These are phyloP conservation scores for Lactuca saligna DNA, from an alignment of 129 eudicot genomes.

Conservation along the genomic window DNA sequence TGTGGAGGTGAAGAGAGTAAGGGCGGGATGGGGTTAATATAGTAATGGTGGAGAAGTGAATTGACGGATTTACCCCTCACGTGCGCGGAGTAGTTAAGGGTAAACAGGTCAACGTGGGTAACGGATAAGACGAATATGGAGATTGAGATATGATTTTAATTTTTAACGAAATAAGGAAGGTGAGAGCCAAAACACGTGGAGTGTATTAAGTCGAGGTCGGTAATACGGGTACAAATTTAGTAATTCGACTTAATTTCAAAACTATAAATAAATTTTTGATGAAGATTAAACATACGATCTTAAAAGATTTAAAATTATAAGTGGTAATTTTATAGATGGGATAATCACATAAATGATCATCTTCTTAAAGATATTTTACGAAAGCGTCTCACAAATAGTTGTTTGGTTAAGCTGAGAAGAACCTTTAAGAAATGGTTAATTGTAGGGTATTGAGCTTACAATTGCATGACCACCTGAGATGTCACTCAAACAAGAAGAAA, in stretches of 20 bases:
- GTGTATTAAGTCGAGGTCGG: neutral
- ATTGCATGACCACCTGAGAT: no score
- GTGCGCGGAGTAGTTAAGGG: conserved; percentile 34
- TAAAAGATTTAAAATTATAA: no score
- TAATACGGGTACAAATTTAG: no score
- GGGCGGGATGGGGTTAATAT: conserved; percentile 21
- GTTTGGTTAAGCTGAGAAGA: no score
- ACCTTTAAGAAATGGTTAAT: no score
- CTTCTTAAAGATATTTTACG: no score
- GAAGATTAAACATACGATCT: no score
- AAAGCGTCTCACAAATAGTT: no score
- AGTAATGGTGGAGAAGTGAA: conserved; percentile 5
- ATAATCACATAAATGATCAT: no score
- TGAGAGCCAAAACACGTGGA: conserved; percentile 23
- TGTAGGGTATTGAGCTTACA: no score
- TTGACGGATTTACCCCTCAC: conserved; percentile 33
- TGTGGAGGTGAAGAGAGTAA: conserved; percentile 25
- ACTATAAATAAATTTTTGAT: neutral
- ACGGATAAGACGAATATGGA: conserved; percentile 38
- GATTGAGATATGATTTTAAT: neutral
- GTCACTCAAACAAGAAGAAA: no score
- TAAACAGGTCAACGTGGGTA: conserved; percentile 50
- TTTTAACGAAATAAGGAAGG: conserved; percentile 6
- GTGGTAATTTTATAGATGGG: no score
- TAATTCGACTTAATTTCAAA: neutral